Evolutionary conservation across 148 eudicot species (phyloP).

Genomic region (Dianthus caryophyllus): DNA sequence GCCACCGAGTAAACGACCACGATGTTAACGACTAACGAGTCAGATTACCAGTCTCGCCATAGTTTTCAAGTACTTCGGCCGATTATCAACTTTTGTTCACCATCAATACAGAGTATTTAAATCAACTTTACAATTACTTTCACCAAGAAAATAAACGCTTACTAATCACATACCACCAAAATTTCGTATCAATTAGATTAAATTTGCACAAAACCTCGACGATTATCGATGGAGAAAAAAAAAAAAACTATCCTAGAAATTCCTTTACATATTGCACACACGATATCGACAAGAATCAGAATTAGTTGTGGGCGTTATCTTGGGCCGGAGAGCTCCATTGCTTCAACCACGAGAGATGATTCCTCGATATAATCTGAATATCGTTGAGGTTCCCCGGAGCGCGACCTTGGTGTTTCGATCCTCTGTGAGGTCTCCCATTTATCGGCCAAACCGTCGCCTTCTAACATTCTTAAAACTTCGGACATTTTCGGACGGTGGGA

Average conservation of each 20-base stretch:
- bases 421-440: conserved; percentile 83
- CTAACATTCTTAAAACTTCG: conserved; percentile 75
- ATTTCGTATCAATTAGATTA: conserved; percentile 13
- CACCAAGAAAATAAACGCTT: background rate
- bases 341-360: conserved; percentile 77
- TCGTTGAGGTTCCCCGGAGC: conserved; percentile 51
- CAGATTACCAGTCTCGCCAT: too few species aligned
- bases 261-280: conserved; percentile 26
- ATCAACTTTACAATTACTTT: conserved; percentile 21
- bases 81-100: too few species aligned
- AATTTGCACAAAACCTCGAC: conserved; percentile 1
- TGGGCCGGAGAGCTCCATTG: conserved; percentile 91
- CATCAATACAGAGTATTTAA: too few species aligned
- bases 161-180: conserved; percentile 18
- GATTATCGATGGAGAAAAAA: conserved; percentile 12
- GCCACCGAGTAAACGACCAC: too few species aligned
- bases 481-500: conserved; percentile 85
- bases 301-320: conserved; percentile 34
- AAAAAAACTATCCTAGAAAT: conserved; percentile 16
- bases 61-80: too few species aligned
- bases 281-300: conserved; percentile 22
- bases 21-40: too few species aligned
- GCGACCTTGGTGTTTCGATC: conserved; percentile 57
- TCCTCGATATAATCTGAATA: conserved; percentile 89
- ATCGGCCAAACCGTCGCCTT: conserved; percentile 82